Evolutionary conservation across 1,284 basidiomycete species (phyloP).

Genomic region (Ustilago cynodontis): DNA sequence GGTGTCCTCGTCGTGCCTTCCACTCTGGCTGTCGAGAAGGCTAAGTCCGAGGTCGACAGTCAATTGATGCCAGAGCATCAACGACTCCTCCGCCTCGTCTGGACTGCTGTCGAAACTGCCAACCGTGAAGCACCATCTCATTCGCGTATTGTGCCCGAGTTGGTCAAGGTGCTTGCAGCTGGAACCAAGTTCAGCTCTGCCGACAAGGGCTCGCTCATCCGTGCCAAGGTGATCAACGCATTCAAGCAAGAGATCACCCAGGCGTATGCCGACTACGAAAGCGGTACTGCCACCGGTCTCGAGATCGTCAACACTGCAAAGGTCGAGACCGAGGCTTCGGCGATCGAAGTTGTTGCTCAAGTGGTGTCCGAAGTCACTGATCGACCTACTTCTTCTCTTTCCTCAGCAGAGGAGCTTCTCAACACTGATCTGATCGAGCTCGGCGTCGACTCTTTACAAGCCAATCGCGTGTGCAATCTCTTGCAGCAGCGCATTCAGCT

Average conservation of each 20-base stretch:
- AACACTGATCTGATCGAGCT: slow-evolving; percentile 71
- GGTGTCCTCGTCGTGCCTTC: slow-evolving; percentile 76
- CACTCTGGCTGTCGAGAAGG: slow-evolving; percentile 69
- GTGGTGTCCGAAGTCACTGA: slow-evolving; percentile 43
- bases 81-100: slow-evolving; percentile 8
- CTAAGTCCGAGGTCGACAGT: slow-evolving; percentile 30
- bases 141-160: slow-evolving; percentile 31
- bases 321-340: neutral
- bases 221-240: slow-evolving; percentile 5
- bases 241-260: slow-evolving; percentile 27
- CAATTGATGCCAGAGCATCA: neutral
- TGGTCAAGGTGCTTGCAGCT: slow-evolving; percentile 24
- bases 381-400: neutral
- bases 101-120: slow-evolving; percentile 14
- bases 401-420: neutral
- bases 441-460: slow-evolving; percentile 76
- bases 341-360: slow-evolving; percentile 4
- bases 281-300: neutral
- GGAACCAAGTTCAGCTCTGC: slow-evolving; percentile 14
- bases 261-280: slow-evolving; percentile 28
- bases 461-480: slow-evolving; percentile 73
- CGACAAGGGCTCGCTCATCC: slow-evolving; percentile 35
- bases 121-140: slow-evolving; percentile 30
- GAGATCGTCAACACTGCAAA: neutral
- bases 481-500: slow-evolving; percentile 14